phyloP scores from a whole-genome alignment of 1,139 yeast species.

The Hemisphaericaspora xylofermentans region DNA sequence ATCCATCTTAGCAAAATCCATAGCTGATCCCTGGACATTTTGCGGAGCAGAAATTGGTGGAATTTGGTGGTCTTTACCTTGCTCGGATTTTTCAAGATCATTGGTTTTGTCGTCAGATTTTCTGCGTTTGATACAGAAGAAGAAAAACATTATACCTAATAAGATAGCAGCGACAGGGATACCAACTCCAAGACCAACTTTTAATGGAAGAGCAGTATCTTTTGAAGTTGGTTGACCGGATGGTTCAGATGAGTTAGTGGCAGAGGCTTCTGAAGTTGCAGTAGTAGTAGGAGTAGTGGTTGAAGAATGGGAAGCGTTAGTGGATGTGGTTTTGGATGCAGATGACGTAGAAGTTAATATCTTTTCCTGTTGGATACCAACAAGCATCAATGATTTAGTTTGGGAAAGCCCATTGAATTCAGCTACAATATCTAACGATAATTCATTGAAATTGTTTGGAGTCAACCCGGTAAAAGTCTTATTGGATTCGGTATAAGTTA shows the following conservation, averaged over 20 bases:
- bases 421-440: slow-evolving; percentile 56
- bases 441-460: slow-evolving; percentile 55
- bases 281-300: slow-evolving; percentile 19
- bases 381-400: slow-evolving; percentile 50
- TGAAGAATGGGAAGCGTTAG: slow-evolving; percentile 24
- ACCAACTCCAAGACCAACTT: slow-evolving; percentile 83
- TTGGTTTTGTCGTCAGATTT: slow-evolving; percentile 28
- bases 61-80: neutral
- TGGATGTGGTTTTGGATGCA: slow-evolving; percentile 21
- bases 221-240: slow-evolving; percentile 15
- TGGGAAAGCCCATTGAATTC: slow-evolving; percentile 31
- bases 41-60: slow-evolving; percentile 27
- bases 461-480: slow-evolving; percentile 67
- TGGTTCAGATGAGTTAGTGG: slow-evolving; percentile 9
- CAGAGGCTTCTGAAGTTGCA: slow-evolving; percentile 9
- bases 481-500: slow-evolving; percentile 57
- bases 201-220: slow-evolving; percentile 50
- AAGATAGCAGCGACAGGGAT: slow-evolving; percentile 60
- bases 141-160: slow-evolving; percentile 49
- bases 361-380: slow-evolving; percentile 46
- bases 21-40: neutral
- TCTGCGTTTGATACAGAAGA: slow-evolving; percentile 57
- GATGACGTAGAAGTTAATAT: slow-evolving; percentile 21
- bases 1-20: slow-evolving; percentile 53
- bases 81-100: slow-evolving; percentile 26